Evolutionary conservation across 164 flowering plant species (phyloP).

Genomic region (Macadamia tetraphylla): DNA sequence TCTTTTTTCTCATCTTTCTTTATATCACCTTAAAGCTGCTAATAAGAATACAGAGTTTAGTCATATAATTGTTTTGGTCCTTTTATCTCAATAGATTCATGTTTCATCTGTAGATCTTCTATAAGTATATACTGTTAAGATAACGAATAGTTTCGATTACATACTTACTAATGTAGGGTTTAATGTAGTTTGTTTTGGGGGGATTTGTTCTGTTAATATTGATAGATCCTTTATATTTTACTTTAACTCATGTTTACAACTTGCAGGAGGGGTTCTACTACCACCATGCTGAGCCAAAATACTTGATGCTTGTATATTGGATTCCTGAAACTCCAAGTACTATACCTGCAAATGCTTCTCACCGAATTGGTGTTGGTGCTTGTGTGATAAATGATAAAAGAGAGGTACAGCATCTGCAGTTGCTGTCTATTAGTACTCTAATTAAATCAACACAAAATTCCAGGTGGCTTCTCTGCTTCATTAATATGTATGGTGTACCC

Average conservation of each 20-base stretch:
- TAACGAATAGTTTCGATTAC: too few relatives aligned
- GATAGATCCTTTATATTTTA: neutral
- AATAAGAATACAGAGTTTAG: too few relatives aligned
- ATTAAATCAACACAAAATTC: too few relatives aligned
- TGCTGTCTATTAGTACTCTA: too few relatives aligned
- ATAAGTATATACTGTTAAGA: too few relatives aligned
- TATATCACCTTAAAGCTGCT: neutral
- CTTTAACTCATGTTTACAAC: neutral
- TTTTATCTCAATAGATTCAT: neutral
- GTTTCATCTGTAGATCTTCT: neutral
- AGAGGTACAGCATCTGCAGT: slow-evolving; percentile 29
- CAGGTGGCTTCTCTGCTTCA: too few relatives aligned
- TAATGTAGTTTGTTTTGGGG: neutral
- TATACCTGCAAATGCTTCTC: slow-evolving; percentile 45
- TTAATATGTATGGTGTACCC: too few relatives aligned
- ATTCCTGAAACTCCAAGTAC: slow-evolving; percentile 33
- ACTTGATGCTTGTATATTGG: slow-evolving; percentile 51
- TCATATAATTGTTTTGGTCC: neutral
- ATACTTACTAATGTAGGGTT: neutral
- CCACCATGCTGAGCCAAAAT: slow-evolving; percentile 44
- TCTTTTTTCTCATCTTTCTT: neutral
- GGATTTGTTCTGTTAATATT: neutral
- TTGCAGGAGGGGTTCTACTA: slow-evolving; percentile 46
- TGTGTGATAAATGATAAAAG: slow-evolving; percentile 40
- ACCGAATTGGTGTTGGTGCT: slow-evolving; percentile 43